Evolutionary conservation across 2,329 filamentous ascomycete genomes (phyloP), one percentile per base, ranked within the genome.

Genomic region (Botrytis galanthina): DNA sequence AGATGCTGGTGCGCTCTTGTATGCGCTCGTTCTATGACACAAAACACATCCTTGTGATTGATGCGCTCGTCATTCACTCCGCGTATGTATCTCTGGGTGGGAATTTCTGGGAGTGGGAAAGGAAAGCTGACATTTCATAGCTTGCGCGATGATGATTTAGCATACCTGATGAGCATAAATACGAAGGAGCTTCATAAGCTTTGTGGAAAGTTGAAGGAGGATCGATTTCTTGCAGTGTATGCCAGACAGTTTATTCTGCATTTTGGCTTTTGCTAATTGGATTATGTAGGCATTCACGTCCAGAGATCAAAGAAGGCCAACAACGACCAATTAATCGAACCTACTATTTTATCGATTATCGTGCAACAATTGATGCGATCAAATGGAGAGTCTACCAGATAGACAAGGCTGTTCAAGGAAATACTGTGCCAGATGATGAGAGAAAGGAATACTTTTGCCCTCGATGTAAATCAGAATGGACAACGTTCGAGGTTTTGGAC

Each of bases 341-440:
- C 75, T 99, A 97, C 87, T 99, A 97, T 85, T 99, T 93, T 83
- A 95, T 99, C 81, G 95, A 98, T 81, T 97, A 97, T 80, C 93
- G 96, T 74, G 92, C 93, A 73, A 94, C 95, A 51, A 94, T 99
- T 80, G 96, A 99, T 83, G 94, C 93, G 67, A 97, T 97, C 84
- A 99, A 99, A 83, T 99, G 93, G 88, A 92, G 93, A 75, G 90
- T 97, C 70, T 95, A 95, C 81, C 92, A 91, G 73, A 90, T 98
- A 78, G 94, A 95, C 77, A 95, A 95, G 81, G 90, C 92, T 72
- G 94, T 98, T 74, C 95, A 98, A 83, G 91, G 91, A 26, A 91
- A 93, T 73, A 93, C 93, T 26, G 90, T 93, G 29, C 91, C 93
- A 0, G 92, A 91, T 16, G 89, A 89, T 73, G 95, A 98, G 82